Conservation (phyloP, 2,329 filamentous ascomycete species). For the Sclerotiophoma versabilis region DNA sequence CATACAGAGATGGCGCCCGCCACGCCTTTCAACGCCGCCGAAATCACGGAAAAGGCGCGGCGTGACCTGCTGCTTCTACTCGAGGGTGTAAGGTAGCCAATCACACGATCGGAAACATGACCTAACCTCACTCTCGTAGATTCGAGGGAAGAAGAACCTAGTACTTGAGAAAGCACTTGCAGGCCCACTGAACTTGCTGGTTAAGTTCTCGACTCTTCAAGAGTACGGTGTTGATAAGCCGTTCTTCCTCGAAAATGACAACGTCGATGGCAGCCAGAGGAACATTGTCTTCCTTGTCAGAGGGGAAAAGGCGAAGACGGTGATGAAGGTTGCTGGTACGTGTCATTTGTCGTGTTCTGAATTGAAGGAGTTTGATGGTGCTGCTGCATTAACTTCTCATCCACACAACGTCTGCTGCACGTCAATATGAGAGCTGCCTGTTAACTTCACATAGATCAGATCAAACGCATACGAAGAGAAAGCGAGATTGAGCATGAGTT, state of each 20-base stretch:
- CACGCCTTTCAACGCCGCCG: conserved; percentile 73
- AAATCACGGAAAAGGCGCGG: conserved; percentile 81
- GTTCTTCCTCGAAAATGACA: conserved; percentile 94
- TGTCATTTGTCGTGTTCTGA: conserved; percentile 19
- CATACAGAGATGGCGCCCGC: conserved; percentile 67
- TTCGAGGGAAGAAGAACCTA: conserved; percentile 98
- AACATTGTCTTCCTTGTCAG: conserved; percentile 94
- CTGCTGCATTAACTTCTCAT: not conserved
- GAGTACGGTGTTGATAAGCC: conserved; percentile 98
- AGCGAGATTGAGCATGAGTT: conserved; percentile 94
- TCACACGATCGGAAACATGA: conserved; percentile 37
- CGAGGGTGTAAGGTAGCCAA: conserved; percentile 80
- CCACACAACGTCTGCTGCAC: no score
- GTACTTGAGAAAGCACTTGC: conserved; percentile 91
- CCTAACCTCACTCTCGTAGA: conserved; percentile 63
- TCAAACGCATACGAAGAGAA: conserved; percentile 86
- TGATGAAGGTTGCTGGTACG: conserved; percentile 85
- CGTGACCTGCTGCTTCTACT: conserved; percentile 90
- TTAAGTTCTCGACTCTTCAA: conserved; percentile 93
- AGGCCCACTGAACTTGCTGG: conserved; percentile 86
- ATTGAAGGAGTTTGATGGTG: not conserved
- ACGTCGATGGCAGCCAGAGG: conserved; percentile 90
- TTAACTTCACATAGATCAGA: conserved; percentile 72
- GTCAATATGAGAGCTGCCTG: not conserved
- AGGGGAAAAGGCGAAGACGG: conserved; percentile 85